Conservation (phyloP, 176 grass and related monocot species). For the Ananas comosus region DNA sequence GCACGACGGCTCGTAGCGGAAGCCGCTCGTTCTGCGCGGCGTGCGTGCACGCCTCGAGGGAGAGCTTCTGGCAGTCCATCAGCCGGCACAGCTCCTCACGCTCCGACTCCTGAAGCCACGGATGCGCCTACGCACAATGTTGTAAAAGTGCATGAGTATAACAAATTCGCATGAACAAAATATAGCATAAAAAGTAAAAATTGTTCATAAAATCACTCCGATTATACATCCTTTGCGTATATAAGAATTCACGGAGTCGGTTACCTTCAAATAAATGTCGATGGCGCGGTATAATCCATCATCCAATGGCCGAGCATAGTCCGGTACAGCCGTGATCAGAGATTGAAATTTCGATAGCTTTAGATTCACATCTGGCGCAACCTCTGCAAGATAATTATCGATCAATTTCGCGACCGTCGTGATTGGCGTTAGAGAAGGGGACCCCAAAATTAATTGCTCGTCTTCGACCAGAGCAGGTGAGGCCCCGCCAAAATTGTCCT, state of each 20-base stretch:
- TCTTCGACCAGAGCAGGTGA: conserved; percentile 50
- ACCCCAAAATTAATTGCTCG: conserved; percentile 37
- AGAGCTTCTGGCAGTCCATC: conserved; percentile 84
- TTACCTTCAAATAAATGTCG: conserved; percentile 89
- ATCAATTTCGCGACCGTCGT: conserved; percentile 60
- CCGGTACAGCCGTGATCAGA: conserved; percentile 65
- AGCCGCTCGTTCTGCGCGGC: conserved; percentile 67
- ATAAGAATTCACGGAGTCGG: background rate
- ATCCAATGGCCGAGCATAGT: conserved; percentile 65
- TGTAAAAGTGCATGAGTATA: background rate
- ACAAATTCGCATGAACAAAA: background rate
- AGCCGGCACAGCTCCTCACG: conserved; percentile 64
- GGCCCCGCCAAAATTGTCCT: conserved; percentile 38
- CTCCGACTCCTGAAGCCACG: conserved; percentile 42
- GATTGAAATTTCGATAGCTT: conserved; percentile 48
- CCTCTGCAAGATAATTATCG: conserved; percentile 83
- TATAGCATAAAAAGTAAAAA: too few relatives aligned
- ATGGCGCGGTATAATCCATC: conserved; percentile 78
- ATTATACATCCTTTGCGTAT: background rate
- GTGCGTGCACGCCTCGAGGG: conserved; percentile 72
- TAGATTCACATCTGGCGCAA: conserved; percentile 68
- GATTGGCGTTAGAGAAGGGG: conserved; percentile 46
- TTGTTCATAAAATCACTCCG: background rate
- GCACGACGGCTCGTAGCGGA: conserved; percentile 55
- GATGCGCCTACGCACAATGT: conserved; percentile 37